Base-by-base conservation (phyloP, 305 asterid species). In the Fraxinus greggii region DNA sequence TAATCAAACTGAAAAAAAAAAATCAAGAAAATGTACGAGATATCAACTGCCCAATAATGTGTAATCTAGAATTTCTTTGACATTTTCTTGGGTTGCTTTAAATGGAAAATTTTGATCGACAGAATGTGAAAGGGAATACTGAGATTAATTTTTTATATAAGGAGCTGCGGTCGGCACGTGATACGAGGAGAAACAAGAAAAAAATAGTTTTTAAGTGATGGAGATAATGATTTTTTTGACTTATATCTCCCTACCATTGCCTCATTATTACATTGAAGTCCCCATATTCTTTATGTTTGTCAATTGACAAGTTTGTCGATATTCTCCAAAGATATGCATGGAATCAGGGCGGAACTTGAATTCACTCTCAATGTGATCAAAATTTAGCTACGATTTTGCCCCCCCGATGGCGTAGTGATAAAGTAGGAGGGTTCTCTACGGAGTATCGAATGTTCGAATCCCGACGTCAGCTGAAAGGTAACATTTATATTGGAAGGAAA, bases 61-160 rank as follows among this genome's bases (percentile, higher is more conserved):
- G 73, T 19, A 42, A 40, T 32, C 33, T 23, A 79, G 77, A 48
- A 42, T 26, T 73, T 7, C 28, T 45, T 51, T 3, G 10, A 10
- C 28, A 9, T 40, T 28, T 24, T 36, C 15, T 12, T n/a, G 4
- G 36, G 32, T 70, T 56, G 29, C 79, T 12, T 24, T 77, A 38
- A 36, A 83, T n/a, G 59, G 75, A 78, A 56, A 40, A 36, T 35
- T 76, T 75, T 63, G 72, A 19, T 31, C 35, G 65, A 83, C 61
- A 77, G 85, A 89, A 88, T 86, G 88, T 85, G 86, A 38, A 0
- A 79, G 84, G 70, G 82, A 76, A 84, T 61, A 80, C 63, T 74
- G 81, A 79, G 79, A 76, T 83, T 73, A 78, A 63, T 4, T 76
- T 84, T 32, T 70, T 75, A 77, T 31, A 24, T 7, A 8, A 75